A percentile compares a stretch with the other conserved stretches of the same genome.
Evolutionary conservation across 2,329 filamentous ascomycete genomes (phyloP).

Genomic region (Alternaria sp.): DNA sequence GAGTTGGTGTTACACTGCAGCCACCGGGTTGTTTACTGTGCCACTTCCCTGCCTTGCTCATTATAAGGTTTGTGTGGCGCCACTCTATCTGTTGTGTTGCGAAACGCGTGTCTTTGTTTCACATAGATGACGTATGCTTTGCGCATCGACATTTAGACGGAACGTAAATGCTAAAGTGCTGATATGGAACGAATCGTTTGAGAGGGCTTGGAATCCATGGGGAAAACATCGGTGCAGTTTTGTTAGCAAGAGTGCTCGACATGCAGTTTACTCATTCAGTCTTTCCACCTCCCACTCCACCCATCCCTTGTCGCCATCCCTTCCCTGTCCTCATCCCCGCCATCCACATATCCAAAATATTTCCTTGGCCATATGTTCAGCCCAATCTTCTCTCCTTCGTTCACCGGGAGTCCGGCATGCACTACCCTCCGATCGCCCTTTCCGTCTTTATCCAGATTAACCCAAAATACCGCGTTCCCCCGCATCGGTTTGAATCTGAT

Average conservation of each 20-base stretch:
- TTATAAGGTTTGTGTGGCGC: background rate
- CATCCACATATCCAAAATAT: constrained; percentile 24
- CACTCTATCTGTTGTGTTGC: background rate
- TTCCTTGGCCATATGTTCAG: constrained; percentile 65
- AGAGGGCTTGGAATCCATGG: background rate
- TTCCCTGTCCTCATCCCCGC: background rate
- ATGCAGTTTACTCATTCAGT: background rate
- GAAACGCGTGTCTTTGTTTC: constrained; percentile 5
- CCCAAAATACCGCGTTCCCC: constrained; percentile 68
- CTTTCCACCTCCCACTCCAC: constrained; percentile 24
- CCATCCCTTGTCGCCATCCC: constrained; percentile 4
- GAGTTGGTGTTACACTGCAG: background rate
- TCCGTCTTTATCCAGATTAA: constrained; percentile 62
- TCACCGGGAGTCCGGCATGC: constrained; percentile 67
- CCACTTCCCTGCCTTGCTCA: background rate
- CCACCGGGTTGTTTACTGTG: background rate
- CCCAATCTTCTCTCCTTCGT: constrained; percentile 64
- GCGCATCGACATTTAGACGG: background rate
- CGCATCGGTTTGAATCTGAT: constrained; percentile 64
- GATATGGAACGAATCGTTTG: background rate
- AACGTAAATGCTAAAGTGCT: background rate
- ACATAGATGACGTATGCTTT: background rate
- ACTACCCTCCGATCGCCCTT: constrained; percentile 52
- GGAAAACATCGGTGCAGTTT: background rate
- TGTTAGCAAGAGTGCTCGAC: background rate